Evolutionary conservation across 345 rosid genomes (phyloP), one percentile per base, ranked within the genome.

Genomic region (Adansonia digitata): DNA sequence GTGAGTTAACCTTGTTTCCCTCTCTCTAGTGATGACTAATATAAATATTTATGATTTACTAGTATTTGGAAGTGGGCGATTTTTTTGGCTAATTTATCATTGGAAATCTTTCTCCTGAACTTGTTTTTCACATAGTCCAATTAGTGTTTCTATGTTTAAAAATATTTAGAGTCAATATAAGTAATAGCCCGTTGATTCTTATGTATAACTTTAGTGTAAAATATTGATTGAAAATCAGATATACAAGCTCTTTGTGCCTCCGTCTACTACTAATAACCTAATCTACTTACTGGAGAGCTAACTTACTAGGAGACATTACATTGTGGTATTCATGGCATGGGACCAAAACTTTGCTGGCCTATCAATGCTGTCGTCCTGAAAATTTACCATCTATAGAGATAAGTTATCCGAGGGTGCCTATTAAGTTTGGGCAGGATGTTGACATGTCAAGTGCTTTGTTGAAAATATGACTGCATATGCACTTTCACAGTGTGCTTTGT

Each of bases 1-100:
- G 97, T 91, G 81, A 86, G 93, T 86, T 76, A 62, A 69, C 63
- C 52, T 67, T 46, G 60, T 13, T 42, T 45, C 66, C 24, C 46
- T 71, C 59, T 9, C 29, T 11, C 45, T 69, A 49, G n/a, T 49
- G 18, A 10, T 69, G 10, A 17, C 17, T 31, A 18, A 18, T 12
- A 20, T 20, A 37, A 14, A 20, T 49, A n/a, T 69, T 46, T 48
- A 48, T 31, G 73, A 29, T 48, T 29, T 11, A 18, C 60, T n/a
- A 2, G 26, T 31, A 17, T 8, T 31, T 18, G 43, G 26, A 49
- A 49, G 6, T 68, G 27, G 39, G 18, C 11, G 29, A 69, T 31
- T 46, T 39, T n/a, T 6, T 13, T 31, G 39, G 15, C 4, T 10
- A 2, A 11, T 6, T 29, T 48, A 10, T 42, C 70, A 22, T n/a